phyloP scores from a whole-genome alignment of 2,329 filamentous ascomycete species.

The Monilinia laxa region DNA sequence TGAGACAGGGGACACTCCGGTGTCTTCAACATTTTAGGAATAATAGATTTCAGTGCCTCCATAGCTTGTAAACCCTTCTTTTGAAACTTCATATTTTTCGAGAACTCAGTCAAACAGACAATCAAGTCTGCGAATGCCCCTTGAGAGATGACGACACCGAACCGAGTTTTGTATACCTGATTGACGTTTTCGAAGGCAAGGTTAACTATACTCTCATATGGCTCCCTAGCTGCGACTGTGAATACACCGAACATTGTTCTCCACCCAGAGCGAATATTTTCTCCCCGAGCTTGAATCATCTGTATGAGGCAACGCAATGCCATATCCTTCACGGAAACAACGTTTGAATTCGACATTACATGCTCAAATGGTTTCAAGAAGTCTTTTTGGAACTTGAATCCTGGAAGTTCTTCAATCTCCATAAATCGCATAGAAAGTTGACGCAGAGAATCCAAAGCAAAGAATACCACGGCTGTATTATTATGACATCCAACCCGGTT shows the following conservation, averaged over 20 bases:
- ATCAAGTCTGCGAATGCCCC: conserved; percentile 95
- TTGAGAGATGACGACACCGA: conserved; percentile 93
- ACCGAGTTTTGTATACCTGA: conserved; percentile 91
- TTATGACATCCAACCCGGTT: conserved; percentile 95
- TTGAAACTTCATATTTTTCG: conserved; percentile 97
- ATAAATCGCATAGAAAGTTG: conserved; percentile 98
- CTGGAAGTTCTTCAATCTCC: conserved; percentile 95
- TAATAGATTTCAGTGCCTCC: conserved; percentile 88
- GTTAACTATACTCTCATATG: conserved; percentile 93
- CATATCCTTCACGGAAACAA: conserved; percentile 95
- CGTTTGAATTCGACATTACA: conserved; percentile 88
- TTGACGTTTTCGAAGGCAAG: conserved; percentile 96
- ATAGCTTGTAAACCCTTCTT: conserved; percentile 97
- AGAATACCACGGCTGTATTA: conserved; percentile 96
- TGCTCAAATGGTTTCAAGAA: conserved; percentile 98
- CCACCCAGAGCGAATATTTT: conserved; percentile 98
- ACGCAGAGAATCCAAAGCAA: conserved; percentile 89
- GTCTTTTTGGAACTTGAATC: conserved; percentile 99
- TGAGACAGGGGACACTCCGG: conserved; percentile 90
- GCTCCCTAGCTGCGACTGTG: conserved; percentile 89
- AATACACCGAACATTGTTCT: conserved; percentile 99
- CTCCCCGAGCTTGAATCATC: conserved; percentile 96
- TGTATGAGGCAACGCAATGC: conserved; percentile 93
- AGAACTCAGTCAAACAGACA: conserved; percentile 96
- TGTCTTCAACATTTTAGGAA: conserved; percentile 91